Evolutionary conservation across 352 stramenopile species (phyloP).

Genomic region (Phytophthora litchii): DNA sequence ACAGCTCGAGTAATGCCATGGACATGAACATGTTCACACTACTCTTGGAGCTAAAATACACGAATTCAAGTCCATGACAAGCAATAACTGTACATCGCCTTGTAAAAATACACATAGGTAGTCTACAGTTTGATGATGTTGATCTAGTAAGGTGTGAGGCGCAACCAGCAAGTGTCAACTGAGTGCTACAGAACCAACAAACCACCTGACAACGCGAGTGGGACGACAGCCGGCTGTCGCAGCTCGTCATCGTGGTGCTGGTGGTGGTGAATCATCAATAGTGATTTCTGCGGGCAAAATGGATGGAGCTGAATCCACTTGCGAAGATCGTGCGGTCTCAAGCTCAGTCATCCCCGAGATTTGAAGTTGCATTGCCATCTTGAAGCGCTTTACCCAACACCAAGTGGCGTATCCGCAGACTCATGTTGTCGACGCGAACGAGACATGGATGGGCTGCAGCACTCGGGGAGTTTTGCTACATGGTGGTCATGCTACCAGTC

Average conservation of each 20-base stretch:
- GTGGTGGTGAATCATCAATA: not conserved
- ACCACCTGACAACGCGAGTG: conserved; percentile 11
- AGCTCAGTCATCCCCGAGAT: conserved; percentile 20
- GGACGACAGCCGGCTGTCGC: conserved; percentile 22
- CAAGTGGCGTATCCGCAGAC: conserved; percentile 1
- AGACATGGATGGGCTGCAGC: conserved; percentile 17
- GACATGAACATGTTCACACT: not conserved
- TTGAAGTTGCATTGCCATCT: conserved; percentile 21
- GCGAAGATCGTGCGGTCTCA: conserved; percentile 14
- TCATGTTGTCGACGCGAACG: conserved; percentile 1
- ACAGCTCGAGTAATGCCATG: not conserved
- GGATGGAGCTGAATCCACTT: conserved; percentile 7
- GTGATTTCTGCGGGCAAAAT: conserved; percentile 12
- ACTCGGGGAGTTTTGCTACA: not conserved
- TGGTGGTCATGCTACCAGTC: not conserved
- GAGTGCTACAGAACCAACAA: conserved; percentile 1
- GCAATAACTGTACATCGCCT: no score
- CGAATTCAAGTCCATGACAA: not conserved
- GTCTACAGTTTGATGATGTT: not conserved
- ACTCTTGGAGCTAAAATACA: no score
- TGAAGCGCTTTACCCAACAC: conserved; percentile 14
- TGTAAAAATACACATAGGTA: no score
- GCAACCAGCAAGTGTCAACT: conserved; percentile 7
- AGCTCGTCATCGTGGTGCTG: conserved; percentile 25
- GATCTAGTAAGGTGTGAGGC: not conserved